phyloP scores from a whole-genome alignment of 2,329 filamentous ascomycete genomes.

The Penicillium sp. region DNA sequence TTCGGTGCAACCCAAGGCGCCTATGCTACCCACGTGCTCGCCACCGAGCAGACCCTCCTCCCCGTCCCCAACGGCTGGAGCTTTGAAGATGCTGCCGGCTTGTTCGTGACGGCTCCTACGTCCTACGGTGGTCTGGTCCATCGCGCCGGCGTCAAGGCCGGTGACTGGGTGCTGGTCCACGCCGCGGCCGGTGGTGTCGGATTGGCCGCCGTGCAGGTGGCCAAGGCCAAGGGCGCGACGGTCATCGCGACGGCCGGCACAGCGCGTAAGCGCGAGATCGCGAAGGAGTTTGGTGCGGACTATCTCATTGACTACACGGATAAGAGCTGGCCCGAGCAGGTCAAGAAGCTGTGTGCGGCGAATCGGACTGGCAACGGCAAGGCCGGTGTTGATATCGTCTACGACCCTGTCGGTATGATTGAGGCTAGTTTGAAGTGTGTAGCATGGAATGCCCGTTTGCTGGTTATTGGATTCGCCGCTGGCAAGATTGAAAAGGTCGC shows the following conservation, averaged over 20 bases:
- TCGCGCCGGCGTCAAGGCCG: conserved; percentile 68
- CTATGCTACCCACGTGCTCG: conserved; percentile 71
- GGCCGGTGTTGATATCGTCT: conserved; percentile 81
- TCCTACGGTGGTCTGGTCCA: conserved; percentile 78
- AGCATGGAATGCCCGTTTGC: conserved; percentile 82
- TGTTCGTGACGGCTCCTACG: conserved; percentile 90
- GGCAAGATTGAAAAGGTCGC: conserved; percentile 86
- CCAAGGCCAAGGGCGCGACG: conserved; percentile 83
- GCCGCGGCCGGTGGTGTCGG: conserved; percentile 90
- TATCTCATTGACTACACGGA: conserved; percentile 73
- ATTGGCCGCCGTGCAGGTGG: conserved; percentile 84
- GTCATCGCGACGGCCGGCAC: conserved; percentile 91
- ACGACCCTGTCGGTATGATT: conserved; percentile 87
- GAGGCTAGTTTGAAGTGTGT: conserved; percentile 85
- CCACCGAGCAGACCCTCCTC: conserved; percentile 61
- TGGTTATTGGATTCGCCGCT: conserved; percentile 85
- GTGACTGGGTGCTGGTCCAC: conserved; percentile 84
- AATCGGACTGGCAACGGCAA: conserved; percentile 59
- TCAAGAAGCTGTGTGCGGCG: conserved; percentile 59
- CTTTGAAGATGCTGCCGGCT: conserved; percentile 75
- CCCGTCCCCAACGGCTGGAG: conserved; percentile 76
- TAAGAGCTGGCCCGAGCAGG: conserved; percentile 61
- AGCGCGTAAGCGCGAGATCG: conserved; percentile 71
- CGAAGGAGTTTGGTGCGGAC: conserved; percentile 76
- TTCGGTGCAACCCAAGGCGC: conserved; percentile 84